Evolutionary conservation across 108 stramenopile species (phyloP).

Genomic region (Epipyxis sp.): DNA sequence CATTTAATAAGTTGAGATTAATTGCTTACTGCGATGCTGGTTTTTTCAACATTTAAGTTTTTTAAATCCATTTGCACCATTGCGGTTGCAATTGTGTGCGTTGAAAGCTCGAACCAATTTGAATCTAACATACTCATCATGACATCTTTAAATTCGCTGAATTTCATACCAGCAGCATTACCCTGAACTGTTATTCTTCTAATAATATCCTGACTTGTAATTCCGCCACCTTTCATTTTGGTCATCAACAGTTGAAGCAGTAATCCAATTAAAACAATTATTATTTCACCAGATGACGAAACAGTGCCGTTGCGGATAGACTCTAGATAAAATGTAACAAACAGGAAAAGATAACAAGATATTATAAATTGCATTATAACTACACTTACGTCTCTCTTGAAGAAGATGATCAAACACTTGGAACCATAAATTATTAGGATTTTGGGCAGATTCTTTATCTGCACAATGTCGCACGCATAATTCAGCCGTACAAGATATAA

Average conservation of each 20-base stretch:
- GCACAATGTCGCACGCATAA: too few species aligned
- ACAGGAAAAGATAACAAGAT: too few species aligned
- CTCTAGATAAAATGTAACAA: too few species aligned
- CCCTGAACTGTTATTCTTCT: neutral
- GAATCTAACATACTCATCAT: neutral
- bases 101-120: too few species aligned
- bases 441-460: too few species aligned
- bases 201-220: neutral
- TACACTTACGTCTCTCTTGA: conserved; percentile 5
- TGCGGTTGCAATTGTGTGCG: too few species aligned
- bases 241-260: neutral
- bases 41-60: too few species aligned
- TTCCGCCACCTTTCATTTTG: neutral
- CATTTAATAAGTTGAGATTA: too few species aligned
- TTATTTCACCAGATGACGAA: neutral
- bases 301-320: conserved; percentile 1
- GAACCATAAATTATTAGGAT: conserved; percentile 3
- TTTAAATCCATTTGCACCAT: too few species aligned
- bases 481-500: too few species aligned
- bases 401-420: conserved; percentile 9
- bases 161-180: neutral
- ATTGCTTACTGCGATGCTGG: too few species aligned
- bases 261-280: neutral
- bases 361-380: too few species aligned
- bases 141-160: neutral